Evolutionary conservation across 2,329 filamentous ascomycete species (phyloP).

Genomic region (Diaporthe eres): DNA sequence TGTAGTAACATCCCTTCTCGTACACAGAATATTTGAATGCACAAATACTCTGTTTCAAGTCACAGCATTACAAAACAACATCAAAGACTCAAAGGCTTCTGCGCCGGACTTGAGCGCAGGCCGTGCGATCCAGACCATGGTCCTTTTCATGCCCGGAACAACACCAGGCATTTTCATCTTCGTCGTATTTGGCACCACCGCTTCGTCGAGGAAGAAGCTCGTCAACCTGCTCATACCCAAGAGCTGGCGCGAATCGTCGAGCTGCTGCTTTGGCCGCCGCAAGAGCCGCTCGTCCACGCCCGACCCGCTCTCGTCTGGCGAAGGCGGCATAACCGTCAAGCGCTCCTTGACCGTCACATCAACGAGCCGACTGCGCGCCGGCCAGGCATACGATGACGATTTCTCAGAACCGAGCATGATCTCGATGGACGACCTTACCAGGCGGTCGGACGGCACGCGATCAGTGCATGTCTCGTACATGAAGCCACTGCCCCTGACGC

Average conservation of each 20-base stretch:
- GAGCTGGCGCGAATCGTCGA: conserved; percentile 27
- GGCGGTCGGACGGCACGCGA: background rate
- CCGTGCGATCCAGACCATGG: conserved; percentile 41
- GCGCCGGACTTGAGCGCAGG: conserved; percentile 42
- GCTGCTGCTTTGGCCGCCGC: background rate
- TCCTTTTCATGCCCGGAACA: conserved; percentile 46
- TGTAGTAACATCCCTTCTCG: background rate
- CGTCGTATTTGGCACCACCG: conserved; percentile 46
- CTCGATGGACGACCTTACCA: conserved; percentile 31
- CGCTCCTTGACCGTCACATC: conserved; percentile 40
- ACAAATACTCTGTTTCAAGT: conserved; percentile 48
- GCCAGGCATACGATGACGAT: background rate
- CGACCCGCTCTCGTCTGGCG: background rate
- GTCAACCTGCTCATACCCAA: conserved; percentile 40
- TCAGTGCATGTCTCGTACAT: conserved; percentile 25
- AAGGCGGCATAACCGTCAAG: conserved; percentile 37
- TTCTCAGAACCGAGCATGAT: conserved; percentile 35
- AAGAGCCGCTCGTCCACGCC: background rate
- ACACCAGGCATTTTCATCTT: conserved; percentile 45
- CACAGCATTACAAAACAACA: conserved; percentile 44
- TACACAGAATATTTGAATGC: conserved; percentile 46
- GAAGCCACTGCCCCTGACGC: conserved; percentile 28
- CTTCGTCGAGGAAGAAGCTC: conserved; percentile 44
- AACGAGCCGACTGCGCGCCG: conserved; percentile 21
- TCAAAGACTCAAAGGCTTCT: conserved; percentile 34